These are phyloP conservation scores for Akanthomyces muscarius DNA, from an alignment of 2,329 filamentous ascomycete genomes.

Conservation along the genomic window DNA sequence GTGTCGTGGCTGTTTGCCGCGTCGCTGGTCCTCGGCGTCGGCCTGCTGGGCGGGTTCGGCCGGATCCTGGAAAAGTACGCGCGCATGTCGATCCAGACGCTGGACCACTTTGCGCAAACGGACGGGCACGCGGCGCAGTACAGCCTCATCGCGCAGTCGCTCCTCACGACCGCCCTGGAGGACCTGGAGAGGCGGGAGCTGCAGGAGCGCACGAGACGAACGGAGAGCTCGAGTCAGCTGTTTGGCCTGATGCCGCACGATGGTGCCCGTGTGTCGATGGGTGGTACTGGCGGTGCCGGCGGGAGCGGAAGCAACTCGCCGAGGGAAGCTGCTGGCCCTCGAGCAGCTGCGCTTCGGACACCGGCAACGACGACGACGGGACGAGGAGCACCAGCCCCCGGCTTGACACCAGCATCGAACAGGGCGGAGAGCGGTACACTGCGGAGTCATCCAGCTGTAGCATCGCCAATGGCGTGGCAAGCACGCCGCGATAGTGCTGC, in stretches of 20 bases:
- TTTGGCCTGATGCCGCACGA: slow-evolving; percentile 45
- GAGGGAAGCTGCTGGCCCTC: neutral
- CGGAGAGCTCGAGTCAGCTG: slow-evolving; percentile 48
- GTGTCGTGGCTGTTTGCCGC: slow-evolving; percentile 53
- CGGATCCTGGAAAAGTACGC: slow-evolving; percentile 49
- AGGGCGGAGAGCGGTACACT: neutral
- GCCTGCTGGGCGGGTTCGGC: slow-evolving; percentile 49
- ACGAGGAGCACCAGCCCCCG: neutral
- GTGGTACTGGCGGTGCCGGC: neutral
- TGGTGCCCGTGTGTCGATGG: neutral
- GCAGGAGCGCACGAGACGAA: slow-evolving; percentile 42
- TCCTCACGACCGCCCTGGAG: slow-evolving; percentile 42
- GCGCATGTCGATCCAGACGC: slow-evolving; percentile 42
- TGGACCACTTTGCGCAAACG: slow-evolving; percentile 46
- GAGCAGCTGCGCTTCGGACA: neutral
- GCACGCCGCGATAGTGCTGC: slow-evolving; percentile 23
- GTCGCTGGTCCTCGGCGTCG: slow-evolving; percentile 48
- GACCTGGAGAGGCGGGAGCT: slow-evolving; percentile 46
- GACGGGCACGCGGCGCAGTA: slow-evolving; percentile 51
- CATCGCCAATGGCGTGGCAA: slow-evolving; percentile 1
- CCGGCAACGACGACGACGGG: neutral
- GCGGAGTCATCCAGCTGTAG: neutral
- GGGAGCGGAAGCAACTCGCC: slow-evolving; percentile 4
- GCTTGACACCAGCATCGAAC: neutral
- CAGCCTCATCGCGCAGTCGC: slow-evolving; percentile 49